Percentiles rank a stretch among this genome's conserved stretches.
phyloP scores from a whole-genome alignment of 2,329 filamentous ascomycete genomes.

The Hymenoscyphus repandus region DNA sequence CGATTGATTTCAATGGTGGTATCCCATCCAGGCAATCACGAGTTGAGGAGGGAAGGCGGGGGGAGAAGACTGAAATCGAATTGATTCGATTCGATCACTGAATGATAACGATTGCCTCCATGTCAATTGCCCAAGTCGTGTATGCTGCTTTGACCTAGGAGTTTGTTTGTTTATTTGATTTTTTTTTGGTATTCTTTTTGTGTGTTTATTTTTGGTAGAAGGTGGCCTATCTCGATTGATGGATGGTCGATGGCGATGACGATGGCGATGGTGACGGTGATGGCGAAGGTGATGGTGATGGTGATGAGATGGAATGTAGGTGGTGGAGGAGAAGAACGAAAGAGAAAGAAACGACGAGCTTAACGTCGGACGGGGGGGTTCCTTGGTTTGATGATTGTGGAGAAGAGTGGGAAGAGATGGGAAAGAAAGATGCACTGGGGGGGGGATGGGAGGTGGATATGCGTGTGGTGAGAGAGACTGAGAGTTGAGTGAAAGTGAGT shows the following conservation, averaged over 20 bases:
- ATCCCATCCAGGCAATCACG: conserved; percentile 24
- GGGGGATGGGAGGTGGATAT: not conserved
- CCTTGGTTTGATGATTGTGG: not conserved
- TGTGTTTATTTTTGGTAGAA: not conserved
- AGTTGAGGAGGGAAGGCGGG: not conserved
- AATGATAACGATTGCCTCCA: conserved; percentile 1
- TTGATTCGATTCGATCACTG: not conserved
- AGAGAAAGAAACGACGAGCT: not conserved
- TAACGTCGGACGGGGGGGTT: not conserved
- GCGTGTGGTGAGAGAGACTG: too few relatives aligned
- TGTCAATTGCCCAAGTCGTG: not conserved
- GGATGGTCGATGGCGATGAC: not conserved
- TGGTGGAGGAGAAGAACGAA: not conserved
- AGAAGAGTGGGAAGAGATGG: not conserved
- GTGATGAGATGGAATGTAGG: not conserved
- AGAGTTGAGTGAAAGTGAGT: too few relatives aligned
- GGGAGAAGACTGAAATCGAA: too few relatives aligned
- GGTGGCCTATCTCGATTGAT: too few relatives aligned
- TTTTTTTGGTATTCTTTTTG: too few relatives aligned
- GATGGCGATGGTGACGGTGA: not conserved
- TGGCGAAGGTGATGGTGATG: too few relatives aligned
- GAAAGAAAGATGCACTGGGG: not conserved
- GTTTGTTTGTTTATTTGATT: too few relatives aligned
- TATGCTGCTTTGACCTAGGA: not conserved
- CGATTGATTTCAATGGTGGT: conserved; percentile 23